Conservation (phyloP, 2,329 filamentous ascomycete genomes). For the Westerdykella sp. region DNA sequence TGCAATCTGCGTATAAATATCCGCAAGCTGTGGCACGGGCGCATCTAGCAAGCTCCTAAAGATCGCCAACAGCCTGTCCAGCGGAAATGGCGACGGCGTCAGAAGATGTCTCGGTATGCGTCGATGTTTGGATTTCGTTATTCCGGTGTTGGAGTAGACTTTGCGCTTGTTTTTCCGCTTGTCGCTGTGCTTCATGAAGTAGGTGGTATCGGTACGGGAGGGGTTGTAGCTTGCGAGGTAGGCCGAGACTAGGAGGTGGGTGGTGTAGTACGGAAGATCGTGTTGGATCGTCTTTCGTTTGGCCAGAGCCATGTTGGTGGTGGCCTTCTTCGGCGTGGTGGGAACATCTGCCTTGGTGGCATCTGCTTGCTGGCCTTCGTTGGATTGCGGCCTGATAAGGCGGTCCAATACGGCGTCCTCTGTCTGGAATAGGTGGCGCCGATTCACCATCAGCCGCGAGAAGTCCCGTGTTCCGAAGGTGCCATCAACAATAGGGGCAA, state of each 20-base stretch:
- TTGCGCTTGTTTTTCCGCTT: slow-evolving; percentile 44
- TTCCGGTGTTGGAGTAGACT: slow-evolving; percentile 14
- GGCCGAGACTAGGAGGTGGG: slow-evolving; percentile 66
- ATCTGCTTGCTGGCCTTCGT: neutral
- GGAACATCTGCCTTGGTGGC: neutral
- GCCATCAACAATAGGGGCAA: slow-evolving; percentile 68
- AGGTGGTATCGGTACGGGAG: slow-evolving; percentile 62
- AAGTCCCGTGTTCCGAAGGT: slow-evolving; percentile 74
- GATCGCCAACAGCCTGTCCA: slow-evolving; percentile 74
- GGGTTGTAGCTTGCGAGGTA: slow-evolving; percentile 80
- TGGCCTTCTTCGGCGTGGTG: slow-evolving; percentile 9
- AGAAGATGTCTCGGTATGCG: slow-evolving; percentile 73
- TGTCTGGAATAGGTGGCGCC: slow-evolving; percentile 64
- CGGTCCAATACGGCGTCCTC: slow-evolving; percentile 63
- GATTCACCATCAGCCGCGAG: slow-evolving; percentile 69
- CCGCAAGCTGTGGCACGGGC: slow-evolving; percentile 39
- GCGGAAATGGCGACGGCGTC: slow-evolving; percentile 67
- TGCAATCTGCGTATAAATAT: slow-evolving; percentile 53
- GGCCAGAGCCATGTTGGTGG: neutral
- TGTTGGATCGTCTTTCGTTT: slow-evolving; percentile 30
- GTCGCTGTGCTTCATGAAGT: slow-evolving; percentile 67
- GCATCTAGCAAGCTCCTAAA: slow-evolving; percentile 57
- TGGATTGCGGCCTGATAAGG: slow-evolving; percentile 36
- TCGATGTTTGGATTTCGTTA: slow-evolving; percentile 48
- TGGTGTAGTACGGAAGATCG: slow-evolving; percentile 63